These are phyloP conservation scores for Erucastrum elatum DNA, from an alignment of 345 rosid species.

Conservation along the genomic window DNA sequence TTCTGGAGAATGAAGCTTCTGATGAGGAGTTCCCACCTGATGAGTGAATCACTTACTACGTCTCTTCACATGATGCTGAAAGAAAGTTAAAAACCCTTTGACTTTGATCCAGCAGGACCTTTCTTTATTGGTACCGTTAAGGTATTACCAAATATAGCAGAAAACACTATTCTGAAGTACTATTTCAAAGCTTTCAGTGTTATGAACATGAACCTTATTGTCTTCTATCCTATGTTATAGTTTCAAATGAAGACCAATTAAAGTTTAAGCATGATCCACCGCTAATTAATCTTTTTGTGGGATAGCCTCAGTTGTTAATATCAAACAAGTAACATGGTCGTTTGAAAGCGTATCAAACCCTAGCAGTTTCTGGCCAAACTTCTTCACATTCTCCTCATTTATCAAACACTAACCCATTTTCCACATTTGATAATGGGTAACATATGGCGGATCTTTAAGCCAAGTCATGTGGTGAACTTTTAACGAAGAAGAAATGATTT, in stretches of 20 bases:
- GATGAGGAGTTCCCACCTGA: conserved; percentile 70
- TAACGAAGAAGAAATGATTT: neutral
- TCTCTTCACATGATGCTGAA: neutral
- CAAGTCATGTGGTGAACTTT: neutral
- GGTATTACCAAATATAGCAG: neutral
- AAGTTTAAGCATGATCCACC: neutral
- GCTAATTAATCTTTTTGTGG: too few species aligned
- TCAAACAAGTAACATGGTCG: neutral
- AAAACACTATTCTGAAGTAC: neutral
- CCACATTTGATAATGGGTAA: neutral
- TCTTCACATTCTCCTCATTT: neutral
- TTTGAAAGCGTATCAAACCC: neutral
- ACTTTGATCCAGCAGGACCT: neutral
- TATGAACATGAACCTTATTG: neutral
- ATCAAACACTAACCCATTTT: neutral
- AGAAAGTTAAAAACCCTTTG: neutral
- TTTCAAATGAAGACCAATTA: neutral
- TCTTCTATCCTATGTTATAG: conserved; percentile 3
- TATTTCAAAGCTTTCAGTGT: conserved; percentile 10
- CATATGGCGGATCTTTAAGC: neutral
- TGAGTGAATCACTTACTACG: conserved; percentile 43
- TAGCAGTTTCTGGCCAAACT: neutral
- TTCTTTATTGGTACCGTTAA: neutral
- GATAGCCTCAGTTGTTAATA: neutral
- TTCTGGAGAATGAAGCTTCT: conserved; percentile 60